Base-by-base conservation (phyloP, 108 stramenopile species). In the Halocafeteria seosinensis region DNA sequence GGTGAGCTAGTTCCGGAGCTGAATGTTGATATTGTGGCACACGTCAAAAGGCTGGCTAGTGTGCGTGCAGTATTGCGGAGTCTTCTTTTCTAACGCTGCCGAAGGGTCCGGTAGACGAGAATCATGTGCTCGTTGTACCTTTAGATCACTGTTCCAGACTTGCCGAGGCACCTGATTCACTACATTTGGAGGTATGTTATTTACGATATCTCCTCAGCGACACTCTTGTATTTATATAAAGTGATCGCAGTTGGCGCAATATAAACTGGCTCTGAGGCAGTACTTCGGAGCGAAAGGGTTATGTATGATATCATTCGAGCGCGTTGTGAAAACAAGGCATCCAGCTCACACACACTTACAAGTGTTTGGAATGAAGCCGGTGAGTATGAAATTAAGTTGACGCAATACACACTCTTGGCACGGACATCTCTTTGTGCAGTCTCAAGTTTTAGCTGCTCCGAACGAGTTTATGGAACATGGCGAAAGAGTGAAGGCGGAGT, bases 91-190 rank as follows among this genome's bases (percentile, higher is more conserved):
- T 85, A 12, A 67, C 82, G 65, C 85, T 85, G 86, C 85, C 89
- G 26, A 90, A 90, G 63, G 89, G 89, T 37, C 79, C 83, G 0
- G 73, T 87, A 35, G 72, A 75, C 67, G 76, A 74, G 6, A 79
- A 76, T 34, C 89, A 90, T 71, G 76, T 85, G 8, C 70, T 90
- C 51, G 73, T 90, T 55, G 85, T 90, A 27, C 89, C 89, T 9
- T 83, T 90, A 33, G 73, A 73, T 0, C 89, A 90, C 73, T 77
- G 63, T 35, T 65, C 62, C 0, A 35, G 59, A 29, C 59, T 55
- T 4, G 60, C n/a, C 3, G 9, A 17, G 6, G 27, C 69, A 11
- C 69, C 71, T 26, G 32, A 59, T 51, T 82, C 84, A 11, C 82
- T 77, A 13, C 72, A 79, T 35, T 61, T 68, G 26, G 70, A 80